Percentiles rank a stretch among this genome's conserved stretches.
Conservation (phyloP, 306 rosid species). For the Inga oerstediana region DNA sequence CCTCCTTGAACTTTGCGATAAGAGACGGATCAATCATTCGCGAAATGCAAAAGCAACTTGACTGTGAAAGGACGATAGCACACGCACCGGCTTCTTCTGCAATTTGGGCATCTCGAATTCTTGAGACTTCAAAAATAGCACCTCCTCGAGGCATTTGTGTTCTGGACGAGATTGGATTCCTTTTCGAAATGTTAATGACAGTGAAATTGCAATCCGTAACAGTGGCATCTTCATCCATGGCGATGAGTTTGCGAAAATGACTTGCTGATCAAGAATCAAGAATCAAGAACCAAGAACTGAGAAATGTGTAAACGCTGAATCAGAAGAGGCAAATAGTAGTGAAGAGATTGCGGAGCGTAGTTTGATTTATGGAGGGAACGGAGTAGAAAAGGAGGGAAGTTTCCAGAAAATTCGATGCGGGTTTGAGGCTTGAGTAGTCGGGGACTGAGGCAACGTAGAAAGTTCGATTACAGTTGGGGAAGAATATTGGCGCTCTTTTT, state of each 20-base stretch:
- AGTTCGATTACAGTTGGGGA: not conserved
- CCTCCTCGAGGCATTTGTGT: conserved; percentile 65
- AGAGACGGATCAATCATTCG: conserved; percentile 70
- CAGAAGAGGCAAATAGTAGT: not conserved
- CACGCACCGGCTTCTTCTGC: conserved; percentile 81
- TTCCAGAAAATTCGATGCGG: not conserved
- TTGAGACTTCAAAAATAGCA: conserved; percentile 60
- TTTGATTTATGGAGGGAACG: not conserved
- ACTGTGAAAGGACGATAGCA: conserved; percentile 52
- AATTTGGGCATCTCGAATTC: conserved; percentile 58
- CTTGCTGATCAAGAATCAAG: not conserved
- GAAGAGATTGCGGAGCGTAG: not conserved
- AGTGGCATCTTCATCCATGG: conserved; percentile 58
- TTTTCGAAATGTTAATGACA: conserved; percentile 46
- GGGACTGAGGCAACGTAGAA: not conserved
- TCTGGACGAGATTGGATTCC: conserved; percentile 39
- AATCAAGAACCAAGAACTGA: too few species aligned
- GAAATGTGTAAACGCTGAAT: not conserved
- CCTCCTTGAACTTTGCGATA: conserved; percentile 54
- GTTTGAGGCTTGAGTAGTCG: not conserved
- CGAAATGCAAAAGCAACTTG: conserved; percentile 22
- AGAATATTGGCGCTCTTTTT: not conserved
- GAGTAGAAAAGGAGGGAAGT: not conserved
- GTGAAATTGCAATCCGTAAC: conserved; percentile 50
- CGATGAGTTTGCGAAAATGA: conserved; percentile 41